A percentile compares a stretch with the other conserved stretches of the same genome.
Evolutionary conservation across 1,284 basidiomycete genomes (phyloP).

Genomic region (Fistulinella staudtii): DNA sequence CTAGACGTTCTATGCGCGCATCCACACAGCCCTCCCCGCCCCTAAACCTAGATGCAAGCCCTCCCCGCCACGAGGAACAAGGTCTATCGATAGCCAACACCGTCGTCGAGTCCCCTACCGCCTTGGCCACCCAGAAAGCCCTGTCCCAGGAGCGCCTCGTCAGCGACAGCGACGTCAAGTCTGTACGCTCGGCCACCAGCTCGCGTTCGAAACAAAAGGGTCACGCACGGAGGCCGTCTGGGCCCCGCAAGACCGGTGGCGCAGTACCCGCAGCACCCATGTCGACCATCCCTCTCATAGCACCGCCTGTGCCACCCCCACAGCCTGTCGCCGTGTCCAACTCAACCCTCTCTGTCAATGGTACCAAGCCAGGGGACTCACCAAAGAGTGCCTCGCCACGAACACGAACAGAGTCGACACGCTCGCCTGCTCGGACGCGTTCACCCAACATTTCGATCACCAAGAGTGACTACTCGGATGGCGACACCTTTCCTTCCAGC

Average conservation of each 20-base stretch:
- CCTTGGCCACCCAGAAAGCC: constrained; percentile 20
- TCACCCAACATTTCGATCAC: constrained; percentile 19
- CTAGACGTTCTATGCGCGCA: constrained; percentile 26
- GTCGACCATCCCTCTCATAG: constrained; percentile 42
- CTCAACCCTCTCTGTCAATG: constrained; percentile 16
- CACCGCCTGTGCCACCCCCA: neutral
- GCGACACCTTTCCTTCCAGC: constrained; percentile 25
- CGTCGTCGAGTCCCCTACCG: constrained; percentile 51
- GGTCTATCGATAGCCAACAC: neutral
- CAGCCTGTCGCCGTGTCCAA: constrained; percentile 24
- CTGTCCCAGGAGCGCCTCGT: constrained; percentile 28
- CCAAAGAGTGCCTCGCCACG: neutral
- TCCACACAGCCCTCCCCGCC: constrained; percentile 29
- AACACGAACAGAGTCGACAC: constrained; percentile 1
- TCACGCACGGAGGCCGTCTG: constrained; percentile 41
- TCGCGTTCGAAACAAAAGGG: constrained; percentile 32
- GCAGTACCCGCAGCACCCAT: constrained; percentile 65
- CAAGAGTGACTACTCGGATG: constrained; percentile 29
- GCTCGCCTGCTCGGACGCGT: constrained; percentile 10
- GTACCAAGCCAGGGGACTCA: constrained; percentile 5
- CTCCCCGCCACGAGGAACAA: constrained; percentile 20
- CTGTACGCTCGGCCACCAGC: constrained; percentile 36
- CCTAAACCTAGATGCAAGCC: constrained; percentile 21
- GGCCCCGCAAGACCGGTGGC: constrained; percentile 47
- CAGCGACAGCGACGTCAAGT: constrained; percentile 41